Base-by-base conservation (phyloP, 371 early-diverging fungal genomes). In the Syncephalastrum sp. region DNA sequence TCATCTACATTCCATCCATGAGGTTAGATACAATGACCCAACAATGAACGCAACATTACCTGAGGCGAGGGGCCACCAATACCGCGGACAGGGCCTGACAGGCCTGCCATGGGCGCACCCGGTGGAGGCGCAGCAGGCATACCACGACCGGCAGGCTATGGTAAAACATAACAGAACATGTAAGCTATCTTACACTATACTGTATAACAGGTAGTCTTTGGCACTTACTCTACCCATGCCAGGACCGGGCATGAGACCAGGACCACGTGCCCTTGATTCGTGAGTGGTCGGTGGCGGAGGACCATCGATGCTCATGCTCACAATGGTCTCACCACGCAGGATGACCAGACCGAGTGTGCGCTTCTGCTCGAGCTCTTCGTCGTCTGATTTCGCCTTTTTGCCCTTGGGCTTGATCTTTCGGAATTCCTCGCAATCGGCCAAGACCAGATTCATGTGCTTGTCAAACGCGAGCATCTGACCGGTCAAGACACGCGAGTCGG, bases 381-480 rank as follows among this genome's bases (percentile, higher is more conserved):
- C 74, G 42, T 72, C 72, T 47, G 66, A 51, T 55, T 64, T 72
- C 82, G 76, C 61, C 29, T 64, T 62, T 60, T 72, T 81, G 50
- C 65, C 69, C 67, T 85, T 91, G 44, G 86, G 71, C 64, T 91
- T 94, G 61, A 95, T 79, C 65, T 84, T 91, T 51, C 98, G 88
- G 69, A 93, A 94, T 77, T 98, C 99, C 67, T 98, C 95, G 81
- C 95, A 95, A 70, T 97, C 99, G 16, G 94, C 85, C 24, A 98
- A 82, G 15, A 98, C 99, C 59, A 98, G 79, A 69, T 98, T 98
- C 97, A 98, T 97, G 76, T 96, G 93, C 68, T 93, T 95, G 74
- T 98, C 99, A 65, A 96, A 98, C 19, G 99, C 97, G 47, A 97
- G 83, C 96, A 98, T 94, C 64, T 96, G 94, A 33, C 99, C 99